Evolutionary conservation across 2,329 filamentous ascomycete species (phyloP), one percentile per base, ranked within the genome.

Genomic region (Nemania sp.): DNA sequence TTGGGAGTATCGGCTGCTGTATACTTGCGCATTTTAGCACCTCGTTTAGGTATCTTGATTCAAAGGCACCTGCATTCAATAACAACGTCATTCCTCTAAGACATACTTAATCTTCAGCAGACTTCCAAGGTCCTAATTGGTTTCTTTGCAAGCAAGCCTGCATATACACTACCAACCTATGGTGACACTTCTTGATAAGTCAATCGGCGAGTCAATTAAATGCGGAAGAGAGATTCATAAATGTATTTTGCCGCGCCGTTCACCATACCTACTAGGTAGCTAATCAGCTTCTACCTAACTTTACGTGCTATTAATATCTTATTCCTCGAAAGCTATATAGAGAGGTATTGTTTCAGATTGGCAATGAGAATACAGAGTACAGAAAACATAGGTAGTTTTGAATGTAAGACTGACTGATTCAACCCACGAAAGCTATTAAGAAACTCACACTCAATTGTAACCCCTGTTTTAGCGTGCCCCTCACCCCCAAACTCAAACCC

Each of bases 21-120:
- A n/a, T n/a, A n/a, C n/a, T n/a, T n/a, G n/a, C n/a, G 29, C 29
- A 32, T 32, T n/a, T n/a, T n/a, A n/a, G n/a, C n/a, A 32, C 29
- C 29, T 32, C 29, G 29, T 5, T 5, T 32, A 32, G 29, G 29
- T 32, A 32, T 8, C 8, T 32, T 5, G 29, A 8, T 32, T 5
- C 29, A 32, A 8, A 32, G 29, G 5, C 29, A 8, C 29, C 29
- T 32, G 5, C 29, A 32, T 32, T 32, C 29, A 32, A n/a, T n/a
- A n/a, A n/a, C n/a, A n/a, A 8, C 29, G 29, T 32, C 29, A n/a
- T n/a, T 15, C 15, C 35, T 41, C 35, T 11, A 11, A 41, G 15
- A 41, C 35, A 41, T 35, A 26, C 38, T 64, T 51, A 41, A 56
- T 26, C 13, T 18, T 29, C 35, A 52, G 3, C 35, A 41, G 35